A percentile compares a stretch with the other conserved stretches of the same genome.
Conservation (phyloP, 495 filamentous ascomycete species). For the Daldinia concentrica region DNA sequence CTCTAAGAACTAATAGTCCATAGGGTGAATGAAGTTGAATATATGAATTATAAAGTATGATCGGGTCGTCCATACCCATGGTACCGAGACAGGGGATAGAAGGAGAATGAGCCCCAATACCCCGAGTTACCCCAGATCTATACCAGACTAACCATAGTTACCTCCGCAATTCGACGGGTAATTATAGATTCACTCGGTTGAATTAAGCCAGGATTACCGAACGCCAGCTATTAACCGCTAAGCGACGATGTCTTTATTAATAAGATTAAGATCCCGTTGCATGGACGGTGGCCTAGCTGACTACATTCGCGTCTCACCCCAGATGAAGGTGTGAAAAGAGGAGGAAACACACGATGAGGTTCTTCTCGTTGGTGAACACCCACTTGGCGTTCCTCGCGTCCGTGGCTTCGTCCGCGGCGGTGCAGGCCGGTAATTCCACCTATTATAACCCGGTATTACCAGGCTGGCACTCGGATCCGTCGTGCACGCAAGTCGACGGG, state of each 20-base stretch:
- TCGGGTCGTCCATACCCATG: constrained; percentile 2
- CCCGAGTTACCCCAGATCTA: constrained; percentile 23
- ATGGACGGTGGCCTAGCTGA: background rate
- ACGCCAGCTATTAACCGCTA: background rate
- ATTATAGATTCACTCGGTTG: constrained; percentile 23
- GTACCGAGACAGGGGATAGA: constrained; percentile 16
- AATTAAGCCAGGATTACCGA: constrained; percentile 12
- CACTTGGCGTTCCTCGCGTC: constrained; percentile 1
- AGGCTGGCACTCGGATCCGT: constrained; percentile 51
- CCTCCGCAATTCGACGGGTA: constrained; percentile 29
- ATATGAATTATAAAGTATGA: background rate
- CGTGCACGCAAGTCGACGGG: constrained; percentile 44
- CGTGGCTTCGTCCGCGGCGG: background rate
- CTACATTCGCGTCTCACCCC: background rate
- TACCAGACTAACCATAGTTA: constrained; percentile 18
- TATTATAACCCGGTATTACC: constrained; percentile 50
- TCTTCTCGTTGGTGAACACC: constrained; percentile 3
- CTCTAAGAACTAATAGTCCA: background rate
- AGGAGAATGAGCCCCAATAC: constrained; percentile 10
- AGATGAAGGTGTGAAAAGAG: background rate
- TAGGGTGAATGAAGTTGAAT: background rate
- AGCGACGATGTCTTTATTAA: background rate
- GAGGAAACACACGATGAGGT: constrained; percentile 16
- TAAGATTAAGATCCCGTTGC: background rate
- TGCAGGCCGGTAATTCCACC: constrained; percentile 27